These are phyloP conservation scores for Aspergillus niger DNA, from an alignment of 2,329 filamentous ascomycete genomes.

Conservation along the genomic window DNA sequence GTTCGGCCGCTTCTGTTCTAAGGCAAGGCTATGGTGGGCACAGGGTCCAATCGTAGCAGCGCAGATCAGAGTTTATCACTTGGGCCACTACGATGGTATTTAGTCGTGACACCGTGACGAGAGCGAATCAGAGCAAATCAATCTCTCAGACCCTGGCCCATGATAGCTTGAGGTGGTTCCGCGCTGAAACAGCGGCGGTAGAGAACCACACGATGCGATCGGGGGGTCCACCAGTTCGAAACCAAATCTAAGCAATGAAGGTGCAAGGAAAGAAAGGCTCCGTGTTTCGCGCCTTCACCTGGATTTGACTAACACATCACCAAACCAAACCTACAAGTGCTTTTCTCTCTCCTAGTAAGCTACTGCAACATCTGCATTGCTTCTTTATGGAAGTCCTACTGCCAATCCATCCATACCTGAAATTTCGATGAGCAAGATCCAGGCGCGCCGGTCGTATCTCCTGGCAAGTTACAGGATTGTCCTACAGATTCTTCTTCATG, in stretches of 20 bases:
- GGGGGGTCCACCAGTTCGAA: neutral
- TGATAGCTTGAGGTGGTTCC: neutral
- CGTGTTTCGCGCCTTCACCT: neutral
- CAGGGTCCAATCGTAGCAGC: neutral
- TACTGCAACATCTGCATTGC: too few species aligned
- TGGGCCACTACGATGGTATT: neutral
- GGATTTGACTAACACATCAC: neutral
- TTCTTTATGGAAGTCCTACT: too few species aligned
- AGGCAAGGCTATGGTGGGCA: neutral
- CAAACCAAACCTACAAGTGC: too few species aligned
- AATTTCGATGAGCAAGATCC: too few species aligned
- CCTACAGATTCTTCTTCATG: too few species aligned
- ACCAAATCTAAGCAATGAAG: neutral
- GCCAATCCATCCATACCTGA: too few species aligned
- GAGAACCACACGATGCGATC: neutral
- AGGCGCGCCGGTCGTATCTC: too few species aligned
- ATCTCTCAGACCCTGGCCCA: neutral
- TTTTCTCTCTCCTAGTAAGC: too few species aligned
- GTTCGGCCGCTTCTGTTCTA: too few species aligned
- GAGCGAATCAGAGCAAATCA: neutral
- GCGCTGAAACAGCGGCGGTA: neutral
- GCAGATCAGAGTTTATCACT: neutral
- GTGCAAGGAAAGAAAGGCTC: neutral
- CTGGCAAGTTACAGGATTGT: too few species aligned
- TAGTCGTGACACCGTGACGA: neutral